Percentiles rank a stretch among this genome's conserved stretches.
Evolutionary conservation across 2,329 filamentous ascomycete genomes (phyloP).

Genomic region (Elsinoe fawcettii): DNA sequence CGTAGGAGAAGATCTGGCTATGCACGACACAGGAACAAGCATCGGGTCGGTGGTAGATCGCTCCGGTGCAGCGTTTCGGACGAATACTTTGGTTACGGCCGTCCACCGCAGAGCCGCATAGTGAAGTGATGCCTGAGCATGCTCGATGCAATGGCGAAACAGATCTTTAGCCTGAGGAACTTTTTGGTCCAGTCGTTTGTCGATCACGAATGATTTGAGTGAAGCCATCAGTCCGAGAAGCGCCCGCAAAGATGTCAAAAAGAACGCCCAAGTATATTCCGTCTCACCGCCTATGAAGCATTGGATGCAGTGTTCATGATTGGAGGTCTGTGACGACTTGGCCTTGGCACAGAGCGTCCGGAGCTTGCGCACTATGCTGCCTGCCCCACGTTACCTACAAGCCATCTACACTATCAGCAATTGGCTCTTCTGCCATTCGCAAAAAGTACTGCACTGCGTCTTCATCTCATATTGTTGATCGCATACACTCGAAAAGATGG

Average conservation of each 20-base stretch:
- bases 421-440: neutral
- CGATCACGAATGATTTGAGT: too few relatives aligned
- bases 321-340: conserved; percentile 7
- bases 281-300: too few relatives aligned
- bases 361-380: conserved; percentile 8
- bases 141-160: too few relatives aligned
- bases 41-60: conserved; percentile 11
- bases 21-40: conserved; percentile 1
- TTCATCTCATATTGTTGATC: neutral
- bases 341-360: neutral
- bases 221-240: too few relatives aligned
- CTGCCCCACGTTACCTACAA: conserved; percentile 6
- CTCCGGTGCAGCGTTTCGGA: conserved; percentile 1
- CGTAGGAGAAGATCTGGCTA: neutral
- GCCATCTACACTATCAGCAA: neutral
- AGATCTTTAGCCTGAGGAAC: too few relatives aligned
- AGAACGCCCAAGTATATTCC: too few relatives aligned
- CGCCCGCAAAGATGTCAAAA: too few relatives aligned
- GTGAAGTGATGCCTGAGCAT: neutral
- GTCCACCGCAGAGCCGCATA: conserved; percentile 1
- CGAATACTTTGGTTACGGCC: conserved; percentile 2
- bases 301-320: neutral
- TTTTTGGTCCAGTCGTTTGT: too few relatives aligned
- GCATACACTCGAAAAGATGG: conserved; percentile 31
- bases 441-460: neutral